These are phyloP conservation scores for Trichoderma harzianum DNA, from an alignment of 2,329 filamentous ascomycete genomes.

Conservation along the genomic window DNA sequence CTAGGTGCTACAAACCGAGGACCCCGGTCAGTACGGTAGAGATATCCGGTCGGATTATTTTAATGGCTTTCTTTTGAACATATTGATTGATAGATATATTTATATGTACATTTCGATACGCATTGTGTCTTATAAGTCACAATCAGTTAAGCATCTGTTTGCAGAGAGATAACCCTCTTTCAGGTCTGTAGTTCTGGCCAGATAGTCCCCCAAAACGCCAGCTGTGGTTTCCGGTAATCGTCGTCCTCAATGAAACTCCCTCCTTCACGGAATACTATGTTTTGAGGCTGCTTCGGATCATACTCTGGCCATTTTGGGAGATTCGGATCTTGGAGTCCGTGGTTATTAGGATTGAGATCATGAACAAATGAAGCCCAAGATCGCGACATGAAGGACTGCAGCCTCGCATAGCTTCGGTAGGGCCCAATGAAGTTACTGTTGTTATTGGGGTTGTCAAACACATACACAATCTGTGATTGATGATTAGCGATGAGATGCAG, in stretches of 20 bases:
- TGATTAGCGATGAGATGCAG: not conserved
- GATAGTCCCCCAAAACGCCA: not conserved
- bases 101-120: not conserved
- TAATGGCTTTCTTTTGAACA: not conserved
- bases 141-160: not conserved
- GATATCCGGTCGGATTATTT: not conserved
- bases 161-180: not conserved
- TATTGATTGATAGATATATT: not conserved
- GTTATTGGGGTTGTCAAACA: conserved; percentile 1
- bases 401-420: not conserved
- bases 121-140: not conserved
- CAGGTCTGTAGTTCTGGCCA: not conserved
- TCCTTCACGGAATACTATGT: not conserved
- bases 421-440: conserved; percentile 5
- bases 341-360: not conserved
- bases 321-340: not conserved
- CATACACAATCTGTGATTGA: not conserved
- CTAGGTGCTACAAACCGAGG: not conserved
- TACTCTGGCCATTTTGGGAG: conserved; percentile 1
- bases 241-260: not conserved
- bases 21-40: not conserved
- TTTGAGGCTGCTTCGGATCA: not conserved
- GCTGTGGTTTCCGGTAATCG: not conserved
- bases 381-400: not conserved
- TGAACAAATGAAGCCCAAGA: conserved; percentile 1